Percentiles rank a stretch among this genome's conserved stretches.
These are phyloP conservation scores for Monosporascus cannonballus DNA, from an alignment of 2,329 filamentous ascomycete species.

Conservation along the genomic window DNA sequence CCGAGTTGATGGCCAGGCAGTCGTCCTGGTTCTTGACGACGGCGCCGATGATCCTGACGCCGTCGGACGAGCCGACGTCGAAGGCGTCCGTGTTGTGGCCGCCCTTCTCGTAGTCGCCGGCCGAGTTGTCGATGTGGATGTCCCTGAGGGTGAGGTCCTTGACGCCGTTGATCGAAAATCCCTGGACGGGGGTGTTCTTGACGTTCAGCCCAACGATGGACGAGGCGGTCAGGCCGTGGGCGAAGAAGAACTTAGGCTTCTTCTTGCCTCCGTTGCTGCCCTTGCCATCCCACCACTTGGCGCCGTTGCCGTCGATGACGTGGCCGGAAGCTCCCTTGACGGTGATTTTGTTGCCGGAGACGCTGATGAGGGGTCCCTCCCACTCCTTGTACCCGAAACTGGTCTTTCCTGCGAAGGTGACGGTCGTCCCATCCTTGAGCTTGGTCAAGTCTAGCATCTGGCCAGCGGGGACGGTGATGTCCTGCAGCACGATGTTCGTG, in stretches of 20 bases:
- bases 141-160: conserved; percentile 37
- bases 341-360: conserved; percentile 40
- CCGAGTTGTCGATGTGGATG: conserved; percentile 53
- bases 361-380: conserved; percentile 42
- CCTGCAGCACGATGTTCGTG: conserved; percentile 16
- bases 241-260: conserved; percentile 59
- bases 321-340: conserved; percentile 34
- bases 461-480: conserved; percentile 29
- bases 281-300: conserved; percentile 55
- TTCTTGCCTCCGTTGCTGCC: conserved; percentile 54
- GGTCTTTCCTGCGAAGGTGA: conserved; percentile 46
- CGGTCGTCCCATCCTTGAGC: conserved; percentile 28
- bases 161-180: conserved; percentile 39
- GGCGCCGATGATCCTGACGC: conserved; percentile 44
- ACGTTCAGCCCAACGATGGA: conserved; percentile 43
- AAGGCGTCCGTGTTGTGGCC: conserved; percentile 52
- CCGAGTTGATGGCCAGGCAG: conserved; percentile 53
- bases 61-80: conserved; percentile 39
- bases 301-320: conserved; percentile 49
- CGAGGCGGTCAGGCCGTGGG: conserved; percentile 44
- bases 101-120: conserved; percentile 36
- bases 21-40: conserved; percentile 54
- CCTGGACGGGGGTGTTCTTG: conserved; percentile 49
- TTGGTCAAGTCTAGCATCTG: conserved; percentile 28
- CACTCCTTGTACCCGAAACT: conserved; percentile 49